Evolutionary conservation across 352 stramenopile species (phyloP), one percentile per base, ranked within the genome.

Genomic region (Pythium coloratum): DNA sequence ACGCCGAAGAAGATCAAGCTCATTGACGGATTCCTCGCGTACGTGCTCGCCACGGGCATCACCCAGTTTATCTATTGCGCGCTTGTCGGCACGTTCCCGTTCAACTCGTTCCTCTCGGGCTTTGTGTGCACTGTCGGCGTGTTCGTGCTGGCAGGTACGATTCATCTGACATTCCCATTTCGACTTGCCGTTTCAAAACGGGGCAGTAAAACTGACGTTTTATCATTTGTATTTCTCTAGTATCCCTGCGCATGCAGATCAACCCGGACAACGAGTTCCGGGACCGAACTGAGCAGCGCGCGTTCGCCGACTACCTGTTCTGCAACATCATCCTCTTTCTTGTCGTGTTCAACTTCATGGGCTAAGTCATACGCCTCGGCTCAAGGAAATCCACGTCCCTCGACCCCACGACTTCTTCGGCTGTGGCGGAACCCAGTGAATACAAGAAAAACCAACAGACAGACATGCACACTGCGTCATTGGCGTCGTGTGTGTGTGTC

Each of bases 291-390:
- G 81, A 93, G 69, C 84, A 95, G 75, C 88, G 88, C 65, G 89
- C 89, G 30, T 97, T 97, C 71, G 89, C 88, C 20, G 90, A 97
- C 75, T 97, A 97, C 71, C 78, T 96, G 51, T 94, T 96, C 66
- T 97, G 90, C 88, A 96, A 95, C 82, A 84, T 97, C 71, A 90
- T 97, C 38, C 84, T 97, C 58, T 97, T 97, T 81, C 82, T 97
- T 47, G 90, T 95, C 53, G 90, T 97, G 50, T 95, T 96, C 76
- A 97, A 97, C 80, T 97, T 97, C 76, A 97, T 97, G 84, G 90
- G 90, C 63, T 97, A 90, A 59, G 50, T 60, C 46, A 8, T 30
- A 7, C 28, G 5, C 42, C 24, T 49, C 13, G 3, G 34, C 34
- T 53, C 20, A 53, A 5, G 34, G 13, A 24, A 0, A 34, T 36